Conservation (phyloP, 257 asterid species). For the Fraxinus cuspidata region DNA sequence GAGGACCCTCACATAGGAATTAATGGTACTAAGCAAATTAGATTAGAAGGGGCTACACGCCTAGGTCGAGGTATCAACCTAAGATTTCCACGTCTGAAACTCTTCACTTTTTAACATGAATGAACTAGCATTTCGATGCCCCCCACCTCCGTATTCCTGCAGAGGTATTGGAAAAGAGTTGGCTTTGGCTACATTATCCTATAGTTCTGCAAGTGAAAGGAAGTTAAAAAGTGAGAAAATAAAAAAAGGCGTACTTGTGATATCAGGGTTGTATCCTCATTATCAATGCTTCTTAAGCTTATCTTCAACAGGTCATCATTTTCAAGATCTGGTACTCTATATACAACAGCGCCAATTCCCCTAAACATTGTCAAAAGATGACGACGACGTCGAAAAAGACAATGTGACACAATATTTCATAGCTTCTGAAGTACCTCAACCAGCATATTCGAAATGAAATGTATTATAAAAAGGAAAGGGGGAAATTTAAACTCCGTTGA, state of each 20-base stretch:
- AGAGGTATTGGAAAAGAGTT: conserved; percentile 19
- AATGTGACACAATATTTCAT: too few species aligned
- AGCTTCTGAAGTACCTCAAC: neutral
- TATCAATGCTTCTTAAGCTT: conserved; percentile 72
- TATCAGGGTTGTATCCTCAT: conserved; percentile 80
- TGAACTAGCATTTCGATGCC: conserved; percentile 83
- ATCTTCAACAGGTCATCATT: conserved; percentile 60
- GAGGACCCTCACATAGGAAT: neutral
- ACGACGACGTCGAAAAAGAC: neutral
- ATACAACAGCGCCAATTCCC: conserved; percentile 89
- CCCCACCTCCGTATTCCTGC: conserved; percentile 85
- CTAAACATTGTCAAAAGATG: conserved; percentile 33
- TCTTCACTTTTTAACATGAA: conserved; percentile 54
- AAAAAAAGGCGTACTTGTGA: conserved; percentile 51
- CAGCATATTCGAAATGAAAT: neutral
- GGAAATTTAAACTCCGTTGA: neutral
- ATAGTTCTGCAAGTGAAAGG: neutral
- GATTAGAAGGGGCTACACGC: neutral
- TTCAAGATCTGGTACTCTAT: conserved; percentile 75
- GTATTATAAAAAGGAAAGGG: neutral
- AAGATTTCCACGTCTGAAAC: conserved; percentile 65
- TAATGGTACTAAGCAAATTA: neutral
- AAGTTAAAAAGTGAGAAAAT: neutral
- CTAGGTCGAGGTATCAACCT: conserved; percentile 26
- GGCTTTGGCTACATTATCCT: conserved; percentile 17